phyloP scores from a whole-genome alignment of 2,329 filamentous ascomycete species.

The Alternaria novae-zelandiae region DNA sequence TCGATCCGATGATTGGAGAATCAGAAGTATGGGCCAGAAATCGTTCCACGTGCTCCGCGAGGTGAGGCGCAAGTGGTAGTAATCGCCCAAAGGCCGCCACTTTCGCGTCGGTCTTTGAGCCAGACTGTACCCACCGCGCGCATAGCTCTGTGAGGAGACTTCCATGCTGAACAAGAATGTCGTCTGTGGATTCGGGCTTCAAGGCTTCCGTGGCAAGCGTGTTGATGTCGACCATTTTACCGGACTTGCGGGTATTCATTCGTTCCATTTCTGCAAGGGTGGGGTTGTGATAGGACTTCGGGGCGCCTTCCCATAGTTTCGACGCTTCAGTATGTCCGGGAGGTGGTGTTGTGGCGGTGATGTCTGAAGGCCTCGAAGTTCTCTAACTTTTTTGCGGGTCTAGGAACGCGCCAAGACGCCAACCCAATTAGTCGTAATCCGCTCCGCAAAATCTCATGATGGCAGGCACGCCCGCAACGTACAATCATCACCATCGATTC shows the following conservation, averaged over 20 bases:
- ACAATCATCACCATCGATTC: constrained; percentile 25
- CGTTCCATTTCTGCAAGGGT: constrained; percentile 25
- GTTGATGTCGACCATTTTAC: constrained; percentile 37
- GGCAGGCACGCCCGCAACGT: constrained; percentile 24
- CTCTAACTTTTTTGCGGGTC: constrained; percentile 36
- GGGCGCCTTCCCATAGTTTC: constrained; percentile 47
- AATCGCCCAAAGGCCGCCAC: constrained; percentile 79
- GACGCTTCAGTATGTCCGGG: constrained; percentile 33
- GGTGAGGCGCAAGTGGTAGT: constrained; percentile 79
- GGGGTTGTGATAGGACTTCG: constrained; percentile 17
- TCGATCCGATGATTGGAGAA: constrained; percentile 28
- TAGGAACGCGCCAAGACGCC: constrained; percentile 29
- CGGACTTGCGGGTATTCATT: constrained; percentile 19
- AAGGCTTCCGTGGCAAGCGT: constrained; percentile 53
- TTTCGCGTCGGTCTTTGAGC: constrained; percentile 40
- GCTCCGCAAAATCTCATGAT: constrained; percentile 39
- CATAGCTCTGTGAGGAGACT: constrained; percentile 80
- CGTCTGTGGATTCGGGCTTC: constrained; percentile 71
- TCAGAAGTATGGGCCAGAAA: constrained; percentile 43
- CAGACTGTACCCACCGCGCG: constrained; percentile 73
- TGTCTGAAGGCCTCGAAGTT: constrained; percentile 18
- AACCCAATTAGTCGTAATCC: constrained; percentile 28
- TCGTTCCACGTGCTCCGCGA: constrained; percentile 74
- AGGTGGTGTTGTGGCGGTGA: constrained; percentile 24
- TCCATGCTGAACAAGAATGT: constrained; percentile 76